Base-by-base conservation (phyloP, 768 basidiomycete genomes). In the Pholiota conissans region DNA sequence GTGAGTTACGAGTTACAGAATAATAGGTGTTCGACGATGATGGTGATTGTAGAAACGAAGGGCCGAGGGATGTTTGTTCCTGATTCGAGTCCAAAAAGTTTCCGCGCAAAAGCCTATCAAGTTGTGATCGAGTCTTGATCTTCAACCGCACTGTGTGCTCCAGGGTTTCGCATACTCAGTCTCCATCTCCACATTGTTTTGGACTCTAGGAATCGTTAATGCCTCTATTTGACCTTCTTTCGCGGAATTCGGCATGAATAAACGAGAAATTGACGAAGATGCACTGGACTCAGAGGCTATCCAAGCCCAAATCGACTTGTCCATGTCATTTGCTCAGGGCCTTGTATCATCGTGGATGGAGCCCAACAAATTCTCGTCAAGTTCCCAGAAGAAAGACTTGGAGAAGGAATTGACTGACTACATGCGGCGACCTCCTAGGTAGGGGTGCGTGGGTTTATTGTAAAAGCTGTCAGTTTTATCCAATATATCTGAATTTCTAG, bases 301-400 rank as follows among this genome's bases (percentile, higher is more conserved):
- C 37, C 91, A 92, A 69, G 90, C 90, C n/a, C 89, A 89, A 72
- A 85, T 92, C 52, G 88, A 93, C 70, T 74, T 90, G 65, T 85
- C 90, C 20, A 84, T 92, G 84, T 86, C 90, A 5, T 84, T 86
- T 70, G 84, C 87, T 1, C 83, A 91, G 61, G 78, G 83, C 67
- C 78, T 92, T 63, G 84, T 90, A 42, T 79, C 87, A 20, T 89
- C 91, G 54, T 93, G 91, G 91, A 77, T 93, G 63, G 83, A 84
- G 62, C 81, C 87, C 29, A 72, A 68, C n/a, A 75, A 73, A 54
- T 67, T 77, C 42, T 67, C 76, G 26, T 72, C 67, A 56, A 73
- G 66, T 60, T 71, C 74, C 20, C 62, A 65, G 27, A 71, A 65
- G 45, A 70, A 68, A 18, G 72, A 79, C 55, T 58, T 78, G 24